phyloP scores from a whole-genome alignment of 1,139 yeast species.

The Hyphopichia pseudoburtonii region DNA sequence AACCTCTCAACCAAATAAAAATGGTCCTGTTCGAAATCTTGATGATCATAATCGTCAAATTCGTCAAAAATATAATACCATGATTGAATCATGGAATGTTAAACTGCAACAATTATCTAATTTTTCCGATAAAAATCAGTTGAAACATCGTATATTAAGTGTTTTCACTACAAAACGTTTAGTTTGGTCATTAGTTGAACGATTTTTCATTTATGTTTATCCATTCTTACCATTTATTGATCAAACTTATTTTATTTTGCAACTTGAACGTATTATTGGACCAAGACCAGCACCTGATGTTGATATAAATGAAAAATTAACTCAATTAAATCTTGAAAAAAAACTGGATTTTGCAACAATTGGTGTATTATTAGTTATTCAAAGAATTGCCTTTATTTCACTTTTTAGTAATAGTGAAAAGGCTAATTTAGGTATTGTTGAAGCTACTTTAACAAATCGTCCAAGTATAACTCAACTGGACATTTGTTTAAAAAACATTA shows the following conservation, averaged over 20 bases:
- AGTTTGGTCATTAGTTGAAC: conserved; percentile 12
- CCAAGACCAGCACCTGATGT: conserved; percentile 11
- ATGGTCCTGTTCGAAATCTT: neutral
- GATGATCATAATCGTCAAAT: neutral
- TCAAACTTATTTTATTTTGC: conserved; percentile 6
- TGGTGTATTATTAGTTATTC: conserved; percentile 23
- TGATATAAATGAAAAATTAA: conserved; percentile 9
- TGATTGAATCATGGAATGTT: conserved; percentile 1
- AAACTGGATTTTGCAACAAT: conserved; percentile 24
- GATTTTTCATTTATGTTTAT: conserved; percentile 10
- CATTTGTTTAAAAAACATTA: neutral
- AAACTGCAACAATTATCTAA: neutral
- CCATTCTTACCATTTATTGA: conserved; percentile 11
- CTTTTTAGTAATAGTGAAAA: conserved; percentile 18
- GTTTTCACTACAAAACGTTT: conserved; percentile 29
- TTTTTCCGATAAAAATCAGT: neutral
- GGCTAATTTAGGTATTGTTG: neutral
- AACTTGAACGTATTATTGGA: conserved; percentile 18
- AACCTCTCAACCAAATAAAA: neutral
- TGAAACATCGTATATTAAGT: neutral
- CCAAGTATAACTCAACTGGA: neutral
- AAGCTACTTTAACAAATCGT: neutral
- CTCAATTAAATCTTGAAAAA: conserved; percentile 15
- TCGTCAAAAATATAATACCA: neutral
- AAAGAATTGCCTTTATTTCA: conserved; percentile 24